Evolutionary conservation across 495 filamentous ascomycete genomes (phyloP), one percentile per base, ranked within the genome.

Genomic region (Talaromyces trachyspermus): DNA sequence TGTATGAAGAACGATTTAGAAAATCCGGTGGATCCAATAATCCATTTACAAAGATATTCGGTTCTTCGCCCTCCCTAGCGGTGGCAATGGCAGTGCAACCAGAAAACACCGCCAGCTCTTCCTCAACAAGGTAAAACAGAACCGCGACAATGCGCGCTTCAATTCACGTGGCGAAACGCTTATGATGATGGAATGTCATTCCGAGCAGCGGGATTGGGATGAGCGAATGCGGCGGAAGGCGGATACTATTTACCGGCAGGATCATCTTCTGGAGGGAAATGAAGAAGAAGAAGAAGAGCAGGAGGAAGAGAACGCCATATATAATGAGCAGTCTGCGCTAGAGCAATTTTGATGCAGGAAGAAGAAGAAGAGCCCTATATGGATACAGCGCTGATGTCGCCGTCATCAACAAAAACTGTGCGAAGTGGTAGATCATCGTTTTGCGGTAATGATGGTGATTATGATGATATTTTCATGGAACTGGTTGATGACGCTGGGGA

Each of bases 101-200:
- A 54, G 53, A 4, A 62, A 63, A 29, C 60, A 64, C 19, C 69
- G 57, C 49, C 64, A 55, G 26, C 83, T 85, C 43, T 98, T 94
- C 54, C 64, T 96, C 23, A 79, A 84, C 54, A 86, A 83, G 43
- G 82, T 95, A n/a, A 71, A 80, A 55, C 77, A 81, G 51, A 75
- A 78, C 29, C 70, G 82, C 3, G 86, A 95, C 56, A 74, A 61
- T 79, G 83, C 77, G 61, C 82, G 63, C 48, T 78, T 62, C 70
- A 88, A 66, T 77, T 79, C 30, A 69, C 66, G 87, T 2, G 85
- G 87, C 37, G 88, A 95, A 48, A 84, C 94, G 74, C 80, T 94
- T 45, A 60, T 67, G 57, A 60, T 57, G 27, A 57, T 68, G 57
- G 70, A 72, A 52, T 52, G 63, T 51, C 46, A 66, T 25, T 69